Conservation (phyloP, 768 basidiomycete species). For the Symmetrospora coprosmae region DNA sequence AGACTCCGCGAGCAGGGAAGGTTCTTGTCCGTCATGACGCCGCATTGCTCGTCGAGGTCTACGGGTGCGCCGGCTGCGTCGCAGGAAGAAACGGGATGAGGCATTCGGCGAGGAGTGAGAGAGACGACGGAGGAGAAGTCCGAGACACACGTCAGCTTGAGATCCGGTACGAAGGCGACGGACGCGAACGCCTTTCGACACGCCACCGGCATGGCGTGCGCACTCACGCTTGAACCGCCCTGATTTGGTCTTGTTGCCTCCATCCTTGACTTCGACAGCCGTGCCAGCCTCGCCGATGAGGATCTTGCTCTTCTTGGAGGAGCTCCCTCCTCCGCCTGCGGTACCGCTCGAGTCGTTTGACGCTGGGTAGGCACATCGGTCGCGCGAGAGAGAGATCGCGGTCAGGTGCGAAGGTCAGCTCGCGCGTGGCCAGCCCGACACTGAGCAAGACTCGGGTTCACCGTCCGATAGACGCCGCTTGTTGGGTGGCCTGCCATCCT, state of each 20-base stretch:
- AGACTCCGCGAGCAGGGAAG: slow-evolving; percentile 85
- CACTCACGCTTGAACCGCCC: slow-evolving; percentile 8
- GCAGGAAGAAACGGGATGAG: too few relatives aligned
- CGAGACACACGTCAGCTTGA: too few relatives aligned
- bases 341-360: slow-evolving; percentile 7
- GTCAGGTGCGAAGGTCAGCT: not conserved
- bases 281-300: not conserved
- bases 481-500: too few relatives aligned
- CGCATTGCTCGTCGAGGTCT: slow-evolving; percentile 82
- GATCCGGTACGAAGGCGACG: too few relatives aligned
- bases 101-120: too few relatives aligned
- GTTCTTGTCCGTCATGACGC: slow-evolving; percentile 90
- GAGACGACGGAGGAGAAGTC: too few relatives aligned
- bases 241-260: not conserved
- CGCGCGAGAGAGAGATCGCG: not conserved
- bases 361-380: not conserved
- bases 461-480: slow-evolving; percentile 17
- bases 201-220: too few relatives aligned
- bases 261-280: not conserved
- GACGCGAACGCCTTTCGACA: too few relatives aligned
- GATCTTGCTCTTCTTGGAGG: slow-evolving; percentile 15
- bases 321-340: too few relatives aligned
- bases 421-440: not conserved
- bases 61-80: slow-evolving; percentile 37
- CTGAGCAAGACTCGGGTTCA: not conserved